These are phyloP conservation scores for Tolypocladium endophyticum DNA, from an alignment of 2,329 filamentous ascomycete species.

Conservation along the genomic window DNA sequence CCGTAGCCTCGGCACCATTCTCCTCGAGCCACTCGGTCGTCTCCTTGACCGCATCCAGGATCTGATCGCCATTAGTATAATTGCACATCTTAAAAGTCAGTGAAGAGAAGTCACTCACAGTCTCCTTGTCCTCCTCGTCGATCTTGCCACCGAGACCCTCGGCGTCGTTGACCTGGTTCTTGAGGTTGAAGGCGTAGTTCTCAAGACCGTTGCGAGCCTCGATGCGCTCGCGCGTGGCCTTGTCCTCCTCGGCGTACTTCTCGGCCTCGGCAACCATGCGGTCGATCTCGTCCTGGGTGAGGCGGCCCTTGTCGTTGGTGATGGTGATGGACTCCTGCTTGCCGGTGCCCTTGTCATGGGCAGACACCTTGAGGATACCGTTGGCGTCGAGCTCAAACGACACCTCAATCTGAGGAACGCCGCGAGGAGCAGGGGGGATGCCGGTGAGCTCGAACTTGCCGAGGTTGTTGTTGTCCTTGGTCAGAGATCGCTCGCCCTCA, in stretches of 20 bases:
- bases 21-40: conserved; percentile 93
- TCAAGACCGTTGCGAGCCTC: conserved; percentile 93
- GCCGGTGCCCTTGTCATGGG: conserved; percentile 95
- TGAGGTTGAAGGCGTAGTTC: conserved; percentile 98
- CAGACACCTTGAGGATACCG: conserved; percentile 93
- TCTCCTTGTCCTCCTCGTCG: conserved; percentile 96
- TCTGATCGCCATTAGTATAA: conserved; percentile 36
- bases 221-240: conserved; percentile 93
- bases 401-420: conserved; percentile 96
- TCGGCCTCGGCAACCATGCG: conserved; percentile 98
- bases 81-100: not conserved
- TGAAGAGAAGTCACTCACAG: conserved; percentile 44
- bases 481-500: conserved; percentile 88
- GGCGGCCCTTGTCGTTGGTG: conserved; percentile 98
- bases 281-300: conserved; percentile 94
- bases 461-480: conserved; percentile 93
- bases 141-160: conserved; percentile 98
- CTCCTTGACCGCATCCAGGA: conserved; percentile 95
- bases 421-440: conserved; percentile 89
- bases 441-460: conserved; percentile 97
- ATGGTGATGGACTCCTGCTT: conserved; percentile 98
- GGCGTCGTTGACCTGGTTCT: conserved; percentile 98
- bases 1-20: conserved; percentile 72
- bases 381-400: conserved; percentile 97
- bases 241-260: conserved; percentile 98